These are phyloP conservation scores for Apiospora marii DNA, from an alignment of 2,329 filamentous ascomycete genomes.

Conservation along the genomic window DNA sequence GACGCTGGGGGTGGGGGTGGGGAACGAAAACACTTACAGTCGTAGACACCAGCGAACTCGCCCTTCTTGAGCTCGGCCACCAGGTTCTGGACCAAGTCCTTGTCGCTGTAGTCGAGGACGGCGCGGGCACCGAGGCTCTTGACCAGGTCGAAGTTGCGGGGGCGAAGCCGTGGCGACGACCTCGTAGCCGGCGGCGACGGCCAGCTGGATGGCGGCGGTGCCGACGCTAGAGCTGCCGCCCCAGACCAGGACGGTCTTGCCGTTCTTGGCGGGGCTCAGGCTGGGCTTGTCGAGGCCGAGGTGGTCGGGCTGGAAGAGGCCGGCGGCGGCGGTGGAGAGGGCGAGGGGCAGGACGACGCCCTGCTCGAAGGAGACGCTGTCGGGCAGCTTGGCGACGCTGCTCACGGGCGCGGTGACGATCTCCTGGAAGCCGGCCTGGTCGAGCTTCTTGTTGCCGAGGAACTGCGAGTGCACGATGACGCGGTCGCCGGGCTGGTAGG, in stretches of 20 bases:
- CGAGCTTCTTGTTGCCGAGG: slow-evolving; percentile 17
- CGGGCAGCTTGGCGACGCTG: slow-evolving; percentile 29
- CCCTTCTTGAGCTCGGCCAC: slow-evolving; percentile 40
- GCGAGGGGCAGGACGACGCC: slow-evolving; percentile 32
- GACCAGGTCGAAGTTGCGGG: slow-evolving; percentile 37
- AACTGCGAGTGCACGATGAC: slow-evolving; percentile 42
- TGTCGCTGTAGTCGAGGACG: slow-evolving; percentile 37
- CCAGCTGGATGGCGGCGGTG: slow-evolving; percentile 51
- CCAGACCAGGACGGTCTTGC: slow-evolving; percentile 27
- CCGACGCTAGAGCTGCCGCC: slow-evolving; percentile 52
- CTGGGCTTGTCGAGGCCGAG: slow-evolving; percentile 24
- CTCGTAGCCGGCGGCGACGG: slow-evolving; percentile 48
- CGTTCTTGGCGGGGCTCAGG: neutral
- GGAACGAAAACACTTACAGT: neutral
- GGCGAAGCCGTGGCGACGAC: slow-evolving; percentile 49
- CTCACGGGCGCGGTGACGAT: slow-evolving; percentile 24
- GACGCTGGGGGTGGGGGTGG: neutral
- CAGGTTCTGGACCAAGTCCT: slow-evolving; percentile 39
- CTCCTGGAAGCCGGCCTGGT: slow-evolving; percentile 32
- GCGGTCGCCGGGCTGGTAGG: slow-evolving; percentile 34
- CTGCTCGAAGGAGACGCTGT: slow-evolving; percentile 29
- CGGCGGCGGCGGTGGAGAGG: slow-evolving; percentile 31
- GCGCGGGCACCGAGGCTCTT: slow-evolving; percentile 36
- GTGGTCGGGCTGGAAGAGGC: slow-evolving; percentile 28
- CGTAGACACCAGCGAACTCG: slow-evolving; percentile 40